Evolutionary conservation across 805 yeast species (phyloP).

Genomic region (Blastobotrys americana): DNA sequence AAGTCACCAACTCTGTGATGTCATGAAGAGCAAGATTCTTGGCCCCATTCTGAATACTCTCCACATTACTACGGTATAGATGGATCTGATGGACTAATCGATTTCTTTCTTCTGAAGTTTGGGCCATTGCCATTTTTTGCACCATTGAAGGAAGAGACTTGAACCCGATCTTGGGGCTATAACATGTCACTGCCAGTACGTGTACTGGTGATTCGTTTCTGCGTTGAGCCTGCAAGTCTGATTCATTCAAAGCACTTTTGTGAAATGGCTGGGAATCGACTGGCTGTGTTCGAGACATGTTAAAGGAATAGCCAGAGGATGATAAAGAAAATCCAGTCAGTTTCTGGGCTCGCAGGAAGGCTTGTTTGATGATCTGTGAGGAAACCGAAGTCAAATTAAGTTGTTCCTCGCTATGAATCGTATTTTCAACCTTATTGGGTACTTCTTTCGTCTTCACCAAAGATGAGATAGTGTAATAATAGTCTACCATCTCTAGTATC

Average conservation of each 20-base stretch:
- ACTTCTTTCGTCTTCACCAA: background rate
- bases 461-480: conserved; percentile 3
- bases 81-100: background rate
- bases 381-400: background rate
- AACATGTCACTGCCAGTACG: background rate
- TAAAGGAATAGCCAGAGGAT: too few relatives aligned
- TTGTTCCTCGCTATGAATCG: background rate
- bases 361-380: too few relatives aligned
- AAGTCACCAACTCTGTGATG: background rate
- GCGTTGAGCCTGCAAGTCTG: too few relatives aligned
- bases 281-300: too few relatives aligned
- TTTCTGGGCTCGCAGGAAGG: too few relatives aligned
- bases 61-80: background rate
- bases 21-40: background rate
- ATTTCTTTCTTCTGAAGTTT: too few relatives aligned
- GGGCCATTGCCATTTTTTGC: too few relatives aligned
- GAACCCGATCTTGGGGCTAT: background rate
- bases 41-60: background rate
- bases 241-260: too few relatives aligned
- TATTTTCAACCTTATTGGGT: background rate
- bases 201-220: background rate
- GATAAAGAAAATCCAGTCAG: too few relatives aligned
- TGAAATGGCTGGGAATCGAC: too few relatives aligned
- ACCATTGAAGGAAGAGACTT: background rate
- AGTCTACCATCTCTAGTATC: conserved; percentile 6